These are phyloP conservation scores for Adansonia madagascariensis DNA, from an alignment of 441 rosid species.

Conservation along the genomic window DNA sequence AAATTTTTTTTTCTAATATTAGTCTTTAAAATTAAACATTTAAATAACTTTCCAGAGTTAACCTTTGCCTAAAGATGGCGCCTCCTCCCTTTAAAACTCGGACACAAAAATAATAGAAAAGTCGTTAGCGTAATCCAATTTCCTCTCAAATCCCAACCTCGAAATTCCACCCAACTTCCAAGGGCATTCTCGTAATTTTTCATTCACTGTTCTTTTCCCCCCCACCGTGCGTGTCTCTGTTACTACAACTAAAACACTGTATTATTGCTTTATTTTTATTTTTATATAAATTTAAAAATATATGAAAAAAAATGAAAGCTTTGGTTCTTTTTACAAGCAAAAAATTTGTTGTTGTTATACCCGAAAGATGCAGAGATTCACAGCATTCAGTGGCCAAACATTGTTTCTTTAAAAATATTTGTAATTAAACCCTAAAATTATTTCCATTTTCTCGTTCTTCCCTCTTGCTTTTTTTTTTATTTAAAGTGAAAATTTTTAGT, in stretches of 20 bases:
- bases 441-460: slow-evolving; percentile 8
- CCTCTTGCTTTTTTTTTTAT: background rate
- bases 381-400: background rate
- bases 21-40: too few species aligned
- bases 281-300: background rate
- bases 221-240: background rate
- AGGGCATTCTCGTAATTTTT: slow-evolving; percentile 8
- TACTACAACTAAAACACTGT: background rate
- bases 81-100: slow-evolving; percentile 1
- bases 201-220: background rate
- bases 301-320: background rate
- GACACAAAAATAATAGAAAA: background rate
- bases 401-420: slow-evolving; percentile 4
- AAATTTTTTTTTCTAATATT: too few species aligned
- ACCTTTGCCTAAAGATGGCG: slow-evolving; percentile 7
- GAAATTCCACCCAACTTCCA: background rate
- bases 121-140: background rate
- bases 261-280: too few species aligned
- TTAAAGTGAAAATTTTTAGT: background rate
- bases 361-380: slow-evolving; percentile 1
- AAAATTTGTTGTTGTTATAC: background rate
- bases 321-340: background rate
- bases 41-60: too few species aligned
- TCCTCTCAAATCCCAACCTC: background rate
- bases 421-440: background rate